phyloP scores from a whole-genome alignment of 1,139 yeast genomes.

The Lodderomyces orthopsilosis region DNA sequence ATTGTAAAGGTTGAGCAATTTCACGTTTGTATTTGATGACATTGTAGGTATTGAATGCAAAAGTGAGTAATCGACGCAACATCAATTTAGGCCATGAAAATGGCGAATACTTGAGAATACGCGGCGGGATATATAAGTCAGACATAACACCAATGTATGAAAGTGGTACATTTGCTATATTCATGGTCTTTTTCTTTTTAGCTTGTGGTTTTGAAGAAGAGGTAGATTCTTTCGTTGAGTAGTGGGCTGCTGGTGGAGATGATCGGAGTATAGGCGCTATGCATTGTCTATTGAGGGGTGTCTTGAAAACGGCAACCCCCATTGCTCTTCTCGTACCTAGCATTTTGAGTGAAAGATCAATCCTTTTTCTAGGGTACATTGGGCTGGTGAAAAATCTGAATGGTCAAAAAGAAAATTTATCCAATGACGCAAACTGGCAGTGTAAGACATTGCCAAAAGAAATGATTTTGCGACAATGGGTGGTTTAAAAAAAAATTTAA shows the following conservation, averaged over 20 bases:
- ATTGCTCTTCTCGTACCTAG: not conserved
- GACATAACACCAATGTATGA: constrained; percentile 42
- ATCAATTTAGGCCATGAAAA: constrained; percentile 39
- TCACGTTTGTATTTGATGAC: constrained; percentile 42
- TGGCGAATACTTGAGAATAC: constrained; percentile 28
- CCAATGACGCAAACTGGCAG: not conserved
- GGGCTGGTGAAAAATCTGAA: not conserved
- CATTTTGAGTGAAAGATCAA: not conserved
- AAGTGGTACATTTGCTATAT: constrained; percentile 40
- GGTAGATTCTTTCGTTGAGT: not conserved
- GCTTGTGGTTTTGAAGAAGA: constrained; percentile 17
- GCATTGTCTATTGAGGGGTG: not conserved
- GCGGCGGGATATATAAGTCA: constrained; percentile 46
- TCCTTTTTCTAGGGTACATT: too few species aligned
- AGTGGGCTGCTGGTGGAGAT: not conserved
- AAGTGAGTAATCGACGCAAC: constrained; percentile 38
- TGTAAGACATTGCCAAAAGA: not conserved
- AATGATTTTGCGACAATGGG: not conserved
- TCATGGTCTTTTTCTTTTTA: constrained; percentile 21
- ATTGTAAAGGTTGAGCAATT: constrained; percentile 35
- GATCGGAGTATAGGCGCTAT: not conserved
- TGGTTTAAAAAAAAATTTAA: not conserved
- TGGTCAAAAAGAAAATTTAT: not conserved
- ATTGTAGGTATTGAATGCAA: constrained; percentile 44
- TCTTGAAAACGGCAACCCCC: not conserved